A percentile compares a stretch with the other conserved stretches of the same genome.
phyloP scores from a whole-genome alignment of 2,329 filamentous ascomycete genomes.

The Thielaviopsis populi region DNA sequence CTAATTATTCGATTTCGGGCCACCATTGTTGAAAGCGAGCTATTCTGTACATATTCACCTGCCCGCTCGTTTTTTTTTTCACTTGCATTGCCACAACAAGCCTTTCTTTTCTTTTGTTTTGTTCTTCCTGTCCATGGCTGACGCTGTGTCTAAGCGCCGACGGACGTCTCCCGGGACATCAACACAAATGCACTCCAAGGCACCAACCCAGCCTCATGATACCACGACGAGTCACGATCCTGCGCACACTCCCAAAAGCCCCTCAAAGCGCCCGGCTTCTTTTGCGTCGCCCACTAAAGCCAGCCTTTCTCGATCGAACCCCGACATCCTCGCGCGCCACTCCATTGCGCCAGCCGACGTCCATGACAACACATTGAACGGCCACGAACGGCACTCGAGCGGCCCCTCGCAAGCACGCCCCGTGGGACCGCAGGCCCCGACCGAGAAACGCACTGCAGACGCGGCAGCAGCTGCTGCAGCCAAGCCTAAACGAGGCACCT shows the following conservation, averaged over 20 bases:
- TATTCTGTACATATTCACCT: background rate
- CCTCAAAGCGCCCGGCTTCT: constrained; percentile 31
- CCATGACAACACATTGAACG: background rate
- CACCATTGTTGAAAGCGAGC: background rate
- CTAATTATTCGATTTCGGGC: background rate
- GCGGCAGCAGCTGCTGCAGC: background rate
- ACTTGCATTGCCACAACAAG: background rate
- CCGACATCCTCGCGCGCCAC: constrained; percentile 37
- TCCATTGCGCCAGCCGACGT: constrained; percentile 17
- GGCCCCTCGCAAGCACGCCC: background rate
- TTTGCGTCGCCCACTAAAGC: constrained; percentile 54
- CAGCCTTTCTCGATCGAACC: constrained; percentile 46
- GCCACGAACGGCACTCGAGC: constrained; percentile 12
- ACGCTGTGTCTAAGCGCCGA: constrained; percentile 47
- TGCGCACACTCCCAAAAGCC: constrained; percentile 23
- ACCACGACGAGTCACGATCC: constrained; percentile 20
- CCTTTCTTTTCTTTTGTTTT: background rate
- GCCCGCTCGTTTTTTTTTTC: background rate
- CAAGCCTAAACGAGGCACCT: background rate
- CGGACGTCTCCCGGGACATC: constrained; percentile 43
- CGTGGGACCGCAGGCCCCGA: background rate
- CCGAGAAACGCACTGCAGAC: background rate
- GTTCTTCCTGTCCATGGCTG: constrained; percentile 27
- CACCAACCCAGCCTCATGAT: constrained; percentile 19
- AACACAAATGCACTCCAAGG: constrained; percentile 22